phyloP scores from a whole-genome alignment of 176 grass and related monocot species.

The Sorghum bicolor region DNA sequence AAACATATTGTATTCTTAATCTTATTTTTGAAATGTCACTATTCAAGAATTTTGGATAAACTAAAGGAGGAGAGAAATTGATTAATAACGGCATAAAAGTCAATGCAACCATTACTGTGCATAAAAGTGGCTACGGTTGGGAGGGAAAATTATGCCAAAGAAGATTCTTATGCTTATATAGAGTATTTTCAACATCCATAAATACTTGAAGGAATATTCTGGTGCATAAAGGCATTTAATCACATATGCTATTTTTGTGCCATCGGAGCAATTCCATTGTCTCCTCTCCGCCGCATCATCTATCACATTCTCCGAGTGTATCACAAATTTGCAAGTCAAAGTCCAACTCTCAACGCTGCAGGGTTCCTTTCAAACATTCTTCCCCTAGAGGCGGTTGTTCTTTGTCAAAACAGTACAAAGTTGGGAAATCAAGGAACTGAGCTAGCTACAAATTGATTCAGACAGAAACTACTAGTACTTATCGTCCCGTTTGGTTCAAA shows the following conservation, averaged over 20 bases:
- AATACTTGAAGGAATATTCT: slow-evolving; percentile 4
- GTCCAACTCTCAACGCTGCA: neutral
- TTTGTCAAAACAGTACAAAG: neutral
- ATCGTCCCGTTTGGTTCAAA: too few relatives aligned
- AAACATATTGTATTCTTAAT: neutral
- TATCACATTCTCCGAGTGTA: neutral
- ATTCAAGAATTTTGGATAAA: too few relatives aligned
- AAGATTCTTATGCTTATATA: neutral
- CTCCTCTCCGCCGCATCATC: neutral
- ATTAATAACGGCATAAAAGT: neutral
- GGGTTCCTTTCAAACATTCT: neutral
- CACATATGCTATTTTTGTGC: neutral
- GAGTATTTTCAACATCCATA: neutral
- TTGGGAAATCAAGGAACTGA: neutral
- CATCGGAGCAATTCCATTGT: neutral
- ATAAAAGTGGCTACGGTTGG: neutral
- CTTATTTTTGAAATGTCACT: neutral
- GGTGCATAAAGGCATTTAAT: neutral
- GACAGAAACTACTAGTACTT: neutral
- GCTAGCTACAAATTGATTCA: neutral
- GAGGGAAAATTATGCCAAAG: neutral
- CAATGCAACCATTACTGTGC: neutral
- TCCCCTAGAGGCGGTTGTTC: neutral
- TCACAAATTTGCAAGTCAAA: neutral
- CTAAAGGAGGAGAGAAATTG: neutral